phyloP scores from a whole-genome alignment of 1,284 basidiomycete species.

The Cryptococcus sp. region DNA sequence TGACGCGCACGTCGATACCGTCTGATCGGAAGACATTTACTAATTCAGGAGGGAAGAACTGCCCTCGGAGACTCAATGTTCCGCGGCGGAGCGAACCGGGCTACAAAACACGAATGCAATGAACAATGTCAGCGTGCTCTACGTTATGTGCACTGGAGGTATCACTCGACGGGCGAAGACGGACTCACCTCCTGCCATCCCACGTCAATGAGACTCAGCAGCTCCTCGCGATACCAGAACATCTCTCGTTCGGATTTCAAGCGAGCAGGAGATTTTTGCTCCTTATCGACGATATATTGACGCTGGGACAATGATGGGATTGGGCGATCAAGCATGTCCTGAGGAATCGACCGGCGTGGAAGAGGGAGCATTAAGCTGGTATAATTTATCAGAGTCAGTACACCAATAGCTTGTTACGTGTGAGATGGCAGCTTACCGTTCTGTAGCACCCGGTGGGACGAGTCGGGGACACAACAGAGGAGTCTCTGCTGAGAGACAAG shows the following conservation, averaged over 20 bases:
- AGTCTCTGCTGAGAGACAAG: not conserved
- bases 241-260: constrained; percentile 67
- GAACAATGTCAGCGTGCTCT: too few relatives aligned
- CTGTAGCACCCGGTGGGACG: constrained; percentile 80
- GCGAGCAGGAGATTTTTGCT: constrained; percentile 63
- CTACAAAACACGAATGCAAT: constrained; percentile 53
- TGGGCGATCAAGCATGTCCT: constrained; percentile 62
- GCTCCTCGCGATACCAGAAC: constrained; percentile 91
- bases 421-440: constrained; percentile 59
- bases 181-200: constrained; percentile 76
- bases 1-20: constrained; percentile 59
- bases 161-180: not conserved
- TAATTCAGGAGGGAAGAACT: constrained; percentile 73
- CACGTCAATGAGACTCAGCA: constrained; percentile 68
- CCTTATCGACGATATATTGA: constrained; percentile 88
- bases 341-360: constrained; percentile 64
- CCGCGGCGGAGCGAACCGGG: constrained; percentile 72
- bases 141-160: not conserved
- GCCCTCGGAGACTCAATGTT: constrained; percentile 70
- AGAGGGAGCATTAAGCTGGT: constrained; percentile 76
- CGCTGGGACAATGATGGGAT: constrained; percentile 82
- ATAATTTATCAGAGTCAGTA: constrained; percentile 1
- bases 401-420: not conserved
- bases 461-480: constrained; percentile 54
- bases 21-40: constrained; percentile 70